Evolutionary conservation across 2,329 filamentous ascomycete genomes (phyloP).

Genomic region (Pseudogymnoascus sp.): DNA sequence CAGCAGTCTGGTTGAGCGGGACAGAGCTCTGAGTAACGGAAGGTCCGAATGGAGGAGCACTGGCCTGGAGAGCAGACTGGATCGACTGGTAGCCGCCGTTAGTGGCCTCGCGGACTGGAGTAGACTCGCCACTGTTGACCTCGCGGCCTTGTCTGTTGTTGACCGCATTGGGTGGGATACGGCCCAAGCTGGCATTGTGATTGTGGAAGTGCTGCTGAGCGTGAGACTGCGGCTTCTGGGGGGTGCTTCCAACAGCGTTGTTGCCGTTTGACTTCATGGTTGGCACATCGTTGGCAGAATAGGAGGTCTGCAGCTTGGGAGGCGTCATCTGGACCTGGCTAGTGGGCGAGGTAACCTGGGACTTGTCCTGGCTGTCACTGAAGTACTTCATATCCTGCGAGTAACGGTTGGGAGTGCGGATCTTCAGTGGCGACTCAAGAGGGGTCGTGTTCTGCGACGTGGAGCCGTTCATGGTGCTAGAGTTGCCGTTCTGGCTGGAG

Average conservation of each 20-base stretch:
- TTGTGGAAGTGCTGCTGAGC: conserved; percentile 54
- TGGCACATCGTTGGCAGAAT: conserved; percentile 81
- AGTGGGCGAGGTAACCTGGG: conserved; percentile 33
- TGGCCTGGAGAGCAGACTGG: conserved; percentile 70
- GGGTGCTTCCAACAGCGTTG: conserved; percentile 20
- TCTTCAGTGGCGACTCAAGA: conserved; percentile 41
- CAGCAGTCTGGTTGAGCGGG: conserved; percentile 23
- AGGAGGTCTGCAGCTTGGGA: conserved; percentile 76
- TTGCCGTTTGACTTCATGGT: conserved; percentile 56
- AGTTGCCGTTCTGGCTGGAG: conserved; percentile 28
- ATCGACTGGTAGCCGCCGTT: conserved; percentile 49
- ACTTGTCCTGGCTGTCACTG: conserved; percentile 29
- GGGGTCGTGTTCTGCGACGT: conserved; percentile 29
- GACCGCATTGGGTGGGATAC: conserved; percentile 61
- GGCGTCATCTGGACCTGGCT: conserved; percentile 53
- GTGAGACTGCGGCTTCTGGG: conserved; percentile 45
- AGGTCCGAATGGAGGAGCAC: conserved; percentile 71
- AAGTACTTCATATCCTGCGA: conserved; percentile 48
- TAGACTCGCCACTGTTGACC: conserved; percentile 40
- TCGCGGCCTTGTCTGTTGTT: conserved; percentile 67
- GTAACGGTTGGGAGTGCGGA: conserved; percentile 46
- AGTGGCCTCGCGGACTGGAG: conserved; percentile 35
- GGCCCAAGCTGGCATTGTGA: conserved; percentile 75
- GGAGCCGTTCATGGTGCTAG: conserved; percentile 30
- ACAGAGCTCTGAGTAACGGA: conserved; percentile 36